Conservation (phyloP, 306 rosid species). For the Nissolia schottii region DNA sequence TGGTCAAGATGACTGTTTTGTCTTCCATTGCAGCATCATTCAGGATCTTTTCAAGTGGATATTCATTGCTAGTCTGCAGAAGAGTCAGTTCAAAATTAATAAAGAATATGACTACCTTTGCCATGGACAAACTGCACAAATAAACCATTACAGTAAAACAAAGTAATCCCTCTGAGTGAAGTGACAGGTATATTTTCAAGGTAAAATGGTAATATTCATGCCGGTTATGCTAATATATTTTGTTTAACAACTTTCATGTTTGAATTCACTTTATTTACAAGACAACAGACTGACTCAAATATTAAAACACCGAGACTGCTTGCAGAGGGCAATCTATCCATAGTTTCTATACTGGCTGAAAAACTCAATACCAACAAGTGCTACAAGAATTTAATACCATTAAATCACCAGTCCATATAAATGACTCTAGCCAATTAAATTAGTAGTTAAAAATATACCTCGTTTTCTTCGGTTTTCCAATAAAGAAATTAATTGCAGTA, state of each 20-base stretch:
- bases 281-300: neutral
- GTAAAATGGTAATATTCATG: conserved; percentile 12
- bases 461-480: neutral
- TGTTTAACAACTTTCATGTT: neutral
- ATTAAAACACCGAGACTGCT: neutral
- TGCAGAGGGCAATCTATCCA: neutral
- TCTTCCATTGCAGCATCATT: conserved; percentile 70
- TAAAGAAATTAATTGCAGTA: neutral
- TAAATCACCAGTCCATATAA: neutral
- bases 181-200: conserved; percentile 1
- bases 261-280: neutral
- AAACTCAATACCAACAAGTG: conserved; percentile 2
- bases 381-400: neutral
- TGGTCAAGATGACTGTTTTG: conserved; percentile 79
- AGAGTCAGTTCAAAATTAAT: conserved; percentile 16
- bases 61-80: conserved; percentile 49
- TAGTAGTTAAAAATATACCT: neutral
- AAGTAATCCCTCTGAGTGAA: conserved; percentile 13
- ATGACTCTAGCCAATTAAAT: neutral
- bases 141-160: conserved; percentile 17
- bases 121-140: neutral
- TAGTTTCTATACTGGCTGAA: neutral
- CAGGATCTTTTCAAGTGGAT: conserved; percentile 57
- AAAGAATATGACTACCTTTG: neutral
- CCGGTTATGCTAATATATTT: neutral